A percentile compares a stretch with the other conserved stretches of the same genome.
These are phyloP conservation scores for Phytophthora aleatoria DNA, from an alignment of 352 stramenopile species.

Conservation along the genomic window DNA sequence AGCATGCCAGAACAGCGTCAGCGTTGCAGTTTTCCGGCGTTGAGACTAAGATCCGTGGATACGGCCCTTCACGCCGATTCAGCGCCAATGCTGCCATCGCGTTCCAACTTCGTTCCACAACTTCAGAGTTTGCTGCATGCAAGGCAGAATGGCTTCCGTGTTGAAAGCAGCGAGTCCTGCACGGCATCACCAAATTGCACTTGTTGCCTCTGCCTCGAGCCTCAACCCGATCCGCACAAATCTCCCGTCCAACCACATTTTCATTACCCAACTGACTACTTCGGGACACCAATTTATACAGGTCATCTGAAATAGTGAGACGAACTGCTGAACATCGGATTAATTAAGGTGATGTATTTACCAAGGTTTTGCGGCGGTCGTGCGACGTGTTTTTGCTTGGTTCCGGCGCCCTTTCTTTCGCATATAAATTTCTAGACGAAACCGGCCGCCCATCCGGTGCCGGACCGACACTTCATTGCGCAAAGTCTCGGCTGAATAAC, in stretches of 20 bases:
- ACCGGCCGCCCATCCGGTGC: slow-evolving; percentile 10
- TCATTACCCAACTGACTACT: not conserved
- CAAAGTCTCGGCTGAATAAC: slow-evolving; percentile 25
- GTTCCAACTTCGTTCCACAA: slow-evolving; percentile 3
- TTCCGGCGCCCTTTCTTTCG: slow-evolving; percentile 20
- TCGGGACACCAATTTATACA: not conserved
- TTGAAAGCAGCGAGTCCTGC: slow-evolving; percentile 16
- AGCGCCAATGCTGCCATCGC: not conserved
- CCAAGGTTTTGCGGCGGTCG: slow-evolving; percentile 22
- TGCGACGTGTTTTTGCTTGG: slow-evolving; percentile 41
- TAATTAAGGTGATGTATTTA: not conserved
- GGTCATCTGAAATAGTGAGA: too few relatives aligned
- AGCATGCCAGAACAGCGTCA: not conserved
- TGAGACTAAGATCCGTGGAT: slow-evolving; percentile 24
- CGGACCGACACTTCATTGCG: slow-evolving; percentile 20
- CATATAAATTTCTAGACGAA: slow-evolving; percentile 33
- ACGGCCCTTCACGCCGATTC: not conserved
- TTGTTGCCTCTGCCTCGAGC: slow-evolving; percentile 25
- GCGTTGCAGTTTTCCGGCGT: slow-evolving; percentile 17
- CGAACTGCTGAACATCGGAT: not conserved
- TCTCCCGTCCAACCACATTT: slow-evolving; percentile 7
- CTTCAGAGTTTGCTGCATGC: slow-evolving; percentile 1
- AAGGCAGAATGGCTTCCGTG: not conserved
- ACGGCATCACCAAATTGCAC: slow-evolving; percentile 16
- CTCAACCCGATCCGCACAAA: slow-evolving; percentile 31